phyloP scores from a whole-genome alignment of 139 green algal species.

The Pseudopediastrum boryanum region DNA sequence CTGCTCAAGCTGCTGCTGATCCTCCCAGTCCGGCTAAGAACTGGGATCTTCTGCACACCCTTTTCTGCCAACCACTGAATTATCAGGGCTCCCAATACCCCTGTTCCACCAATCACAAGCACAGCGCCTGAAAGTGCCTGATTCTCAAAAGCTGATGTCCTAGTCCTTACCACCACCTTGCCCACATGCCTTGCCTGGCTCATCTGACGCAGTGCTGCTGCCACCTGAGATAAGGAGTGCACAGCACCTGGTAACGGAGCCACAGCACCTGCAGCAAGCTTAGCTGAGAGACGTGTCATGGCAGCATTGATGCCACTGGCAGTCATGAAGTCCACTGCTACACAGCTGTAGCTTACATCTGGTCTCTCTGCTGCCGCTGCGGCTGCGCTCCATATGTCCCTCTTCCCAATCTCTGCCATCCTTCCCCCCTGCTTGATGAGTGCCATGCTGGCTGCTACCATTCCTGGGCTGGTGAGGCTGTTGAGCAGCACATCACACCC shows the following conservation, averaged over 20 bases:
- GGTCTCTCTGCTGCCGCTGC: constrained; percentile 72
- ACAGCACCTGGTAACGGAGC: constrained; percentile 41
- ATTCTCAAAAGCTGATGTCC: not conserved
- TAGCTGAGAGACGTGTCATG: constrained; percentile 41
- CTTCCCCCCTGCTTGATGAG: constrained; percentile 54
- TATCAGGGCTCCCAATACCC: constrained; percentile 69
- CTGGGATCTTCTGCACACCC: constrained; percentile 36
- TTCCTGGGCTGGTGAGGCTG: constrained; percentile 79
- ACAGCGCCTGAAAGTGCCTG: constrained; percentile 20
- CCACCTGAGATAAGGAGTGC: constrained; percentile 44
- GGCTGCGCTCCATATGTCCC: constrained; percentile 77
- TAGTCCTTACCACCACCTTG: constrained; percentile 77
- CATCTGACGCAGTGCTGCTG: constrained; percentile 80
- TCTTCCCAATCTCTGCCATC: constrained; percentile 90
- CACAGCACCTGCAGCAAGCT: constrained; percentile 40
- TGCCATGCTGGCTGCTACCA: constrained; percentile 67
- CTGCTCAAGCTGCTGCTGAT: not conserved
- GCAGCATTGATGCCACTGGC: constrained; percentile 46
- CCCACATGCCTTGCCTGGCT: constrained; percentile 83
- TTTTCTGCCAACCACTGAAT: constrained; percentile 61
- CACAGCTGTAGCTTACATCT: constrained; percentile 73
- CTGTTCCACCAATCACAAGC: constrained; percentile 76
- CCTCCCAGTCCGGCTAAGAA: constrained; percentile 63
- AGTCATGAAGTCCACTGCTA: constrained; percentile 90
- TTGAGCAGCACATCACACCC: constrained; percentile 77